phyloP scores from a whole-genome alignment of 106 monocot genomes.

The Dendrobium officinale region DNA sequence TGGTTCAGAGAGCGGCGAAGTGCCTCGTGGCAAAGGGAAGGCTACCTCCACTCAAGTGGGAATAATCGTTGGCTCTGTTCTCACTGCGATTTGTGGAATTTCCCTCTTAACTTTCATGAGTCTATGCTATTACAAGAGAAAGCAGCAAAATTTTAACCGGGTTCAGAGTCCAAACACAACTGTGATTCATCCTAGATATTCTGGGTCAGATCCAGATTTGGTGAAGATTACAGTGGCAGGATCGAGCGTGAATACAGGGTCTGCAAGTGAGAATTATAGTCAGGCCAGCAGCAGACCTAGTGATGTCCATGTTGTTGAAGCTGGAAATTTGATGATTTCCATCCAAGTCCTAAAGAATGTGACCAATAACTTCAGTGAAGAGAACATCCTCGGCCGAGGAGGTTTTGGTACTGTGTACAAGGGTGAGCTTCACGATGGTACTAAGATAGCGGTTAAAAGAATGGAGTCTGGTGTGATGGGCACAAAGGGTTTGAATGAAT shows the following conservation, averaged over 20 bases:
- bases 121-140: conserved; percentile 31
- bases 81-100: conserved; percentile 19
- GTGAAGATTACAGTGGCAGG: conserved; percentile 46
- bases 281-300: conserved; percentile 24
- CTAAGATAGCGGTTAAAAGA: conserved; percentile 44
- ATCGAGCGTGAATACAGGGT: conserved; percentile 16
- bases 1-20: neutral
- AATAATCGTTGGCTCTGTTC: conserved; percentile 25
- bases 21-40: conserved; percentile 4
- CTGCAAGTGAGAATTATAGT: conserved; percentile 25
- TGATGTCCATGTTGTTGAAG: conserved; percentile 33
- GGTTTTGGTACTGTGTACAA: conserved; percentile 52
- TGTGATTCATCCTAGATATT: conserved; percentile 31
- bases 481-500: conserved; percentile 36
- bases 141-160: conserved; percentile 14
- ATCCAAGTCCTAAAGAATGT: conserved; percentile 36
- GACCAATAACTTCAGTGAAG: conserved; percentile 40
- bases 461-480: conserved; percentile 45
- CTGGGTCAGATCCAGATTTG: conserved; percentile 33
- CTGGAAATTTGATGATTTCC: conserved; percentile 39
- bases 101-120: conserved; percentile 17
- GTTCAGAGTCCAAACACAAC: conserved; percentile 44
- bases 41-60: conserved; percentile 15
- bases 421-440: conserved; percentile 44
- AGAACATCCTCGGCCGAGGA: conserved; percentile 34